A percentile compares a stretch with the other conserved stretches of the same genome.
phyloP scores from a whole-genome alignment of 495 filamentous ascomycete genomes.

The Aspergillus indologenus region DNA sequence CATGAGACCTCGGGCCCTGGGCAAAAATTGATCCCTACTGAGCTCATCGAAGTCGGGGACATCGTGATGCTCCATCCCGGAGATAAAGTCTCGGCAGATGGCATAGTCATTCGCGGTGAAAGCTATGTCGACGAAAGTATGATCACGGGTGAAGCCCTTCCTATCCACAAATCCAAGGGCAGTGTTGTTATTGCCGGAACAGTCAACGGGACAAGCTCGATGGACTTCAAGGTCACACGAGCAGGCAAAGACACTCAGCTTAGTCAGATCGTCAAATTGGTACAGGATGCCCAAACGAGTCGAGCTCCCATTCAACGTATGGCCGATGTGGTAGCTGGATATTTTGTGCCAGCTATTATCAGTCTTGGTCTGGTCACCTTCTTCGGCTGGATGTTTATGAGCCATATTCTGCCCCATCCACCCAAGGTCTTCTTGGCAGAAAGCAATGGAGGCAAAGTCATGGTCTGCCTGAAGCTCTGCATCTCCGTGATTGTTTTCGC shows the following conservation, averaged over 20 bases:
- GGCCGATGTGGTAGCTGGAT: conserved; percentile 87
- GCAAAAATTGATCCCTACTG: conserved; percentile 83
- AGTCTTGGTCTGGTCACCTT: conserved; percentile 83
- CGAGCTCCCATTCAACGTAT: conserved; percentile 93
- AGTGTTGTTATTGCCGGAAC: conserved; percentile 87
- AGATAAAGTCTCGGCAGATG: conserved; percentile 96
- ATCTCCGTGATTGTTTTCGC: conserved; percentile 99
- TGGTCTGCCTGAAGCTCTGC: conserved; percentile 96
- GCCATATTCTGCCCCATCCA: conserved; percentile 75
- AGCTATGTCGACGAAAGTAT: conserved; percentile 96
- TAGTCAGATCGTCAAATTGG: conserved; percentile 94
- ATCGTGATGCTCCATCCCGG: conserved; percentile 90
- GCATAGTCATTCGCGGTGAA: conserved; percentile 79
- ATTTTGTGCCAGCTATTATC: conserved; percentile 90
- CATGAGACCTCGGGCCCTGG: conserved; percentile 58
- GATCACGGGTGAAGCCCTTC: conserved; percentile 96
- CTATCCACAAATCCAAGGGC: conserved; percentile 82
- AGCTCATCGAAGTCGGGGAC: conserved; percentile 92
- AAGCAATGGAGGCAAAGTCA: conserved; percentile 79
- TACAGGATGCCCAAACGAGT: conserved; percentile 93
- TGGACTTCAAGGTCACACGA: conserved; percentile 91
- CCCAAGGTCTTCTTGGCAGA: conserved; percentile 85
- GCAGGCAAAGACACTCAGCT: conserved; percentile 94
- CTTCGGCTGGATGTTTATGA: conserved; percentile 90
- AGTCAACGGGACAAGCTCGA: conserved; percentile 85